Base-by-base conservation (phyloP, 139 green algal genomes). In the Coelastrella sp. region DNA sequence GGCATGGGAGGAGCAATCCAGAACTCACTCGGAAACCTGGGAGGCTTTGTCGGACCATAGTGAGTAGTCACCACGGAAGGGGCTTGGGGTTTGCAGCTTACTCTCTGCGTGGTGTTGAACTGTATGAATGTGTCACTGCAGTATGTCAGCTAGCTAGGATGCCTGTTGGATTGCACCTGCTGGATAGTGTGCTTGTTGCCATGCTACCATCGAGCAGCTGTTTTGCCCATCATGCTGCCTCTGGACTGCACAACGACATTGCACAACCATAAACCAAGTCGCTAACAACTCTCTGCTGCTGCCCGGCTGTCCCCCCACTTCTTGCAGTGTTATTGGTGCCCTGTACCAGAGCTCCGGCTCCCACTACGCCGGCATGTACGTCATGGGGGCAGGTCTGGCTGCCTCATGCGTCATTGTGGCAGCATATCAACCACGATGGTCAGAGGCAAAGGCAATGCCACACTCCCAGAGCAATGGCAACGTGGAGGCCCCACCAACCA, bases 41-140 rank as follows among this genome's bases (percentile, higher is more conserved):
- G 86, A 7, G 86, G 86, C 22, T 90, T 90, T 85, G 86, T 90
- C 74, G 86, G 84, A n/a, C 84, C 84, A 13, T 89, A 89, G 61
- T 71, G 11, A 71, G 61, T 71, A 71, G 8, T 19, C 11, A 10
- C 61, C 11, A 10, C 60, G 32, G 32, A 47, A 47, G 32, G 32
- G 32, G 32, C 32, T 47, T 47, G 32, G 32, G 32, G 32, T 47
- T 47, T 47, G 32, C 32, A 47, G 32, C 32, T 47, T 47, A 47
- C 32, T 47, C 32, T 47, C 32, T 47, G 32, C 32, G 32, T 47
- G 32, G 32, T 47, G 32, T 47, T 47, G 32, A 47, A 47, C 32
- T 2, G 32, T 47, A 47, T 47, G 32, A 47, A 47, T 47, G 32
- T 47, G 32, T 47, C 32, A 47, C 32, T 47, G 32, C 32, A 47